These are phyloP conservation scores for Metschnikowia lochheadii DNA, from an alignment of 805 yeast genomes.

Conservation along the genomic window DNA sequence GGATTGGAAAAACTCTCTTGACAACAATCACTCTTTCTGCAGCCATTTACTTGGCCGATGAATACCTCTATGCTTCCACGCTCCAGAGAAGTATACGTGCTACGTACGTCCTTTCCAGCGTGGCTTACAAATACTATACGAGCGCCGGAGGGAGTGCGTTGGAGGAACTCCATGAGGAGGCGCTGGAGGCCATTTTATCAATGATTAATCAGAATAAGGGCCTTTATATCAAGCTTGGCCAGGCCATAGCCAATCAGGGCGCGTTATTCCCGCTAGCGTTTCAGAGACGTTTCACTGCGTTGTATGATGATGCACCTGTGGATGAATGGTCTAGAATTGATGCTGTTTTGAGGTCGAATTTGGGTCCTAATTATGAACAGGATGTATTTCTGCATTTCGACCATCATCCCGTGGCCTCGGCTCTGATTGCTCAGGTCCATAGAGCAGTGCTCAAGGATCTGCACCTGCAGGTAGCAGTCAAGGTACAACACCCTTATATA, in stretches of 20 bases:
- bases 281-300: constrained; percentile 50
- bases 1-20: neutral
- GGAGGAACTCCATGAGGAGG: constrained; percentile 55
- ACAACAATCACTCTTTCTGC: constrained; percentile 5
- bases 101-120: constrained; percentile 40
- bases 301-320: constrained; percentile 67
- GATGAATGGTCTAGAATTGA: constrained; percentile 51
- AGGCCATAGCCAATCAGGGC: constrained; percentile 75
- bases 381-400: constrained; percentile 44
- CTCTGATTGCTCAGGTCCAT: constrained; percentile 72
- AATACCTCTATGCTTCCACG: constrained; percentile 44
- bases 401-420: constrained; percentile 64
- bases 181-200: constrained; percentile 39
- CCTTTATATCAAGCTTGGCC: constrained; percentile 72
- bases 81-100: constrained; percentile 51
- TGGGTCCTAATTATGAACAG: constrained; percentile 41
- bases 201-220: constrained; percentile 35
- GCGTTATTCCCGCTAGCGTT: constrained; percentile 60
- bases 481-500: constrained; percentile 64
- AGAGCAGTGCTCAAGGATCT: constrained; percentile 39
- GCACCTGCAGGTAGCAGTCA: constrained; percentile 58
- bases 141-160: constrained; percentile 35
- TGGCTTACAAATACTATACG: constrained; percentile 58
- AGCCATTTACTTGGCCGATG: constrained; percentile 31
- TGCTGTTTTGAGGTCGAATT: constrained; percentile 31